Evolutionary conservation across 2,329 filamentous ascomycete species (phyloP).

Genomic region (Cordyceps fumosorosea): DNA sequence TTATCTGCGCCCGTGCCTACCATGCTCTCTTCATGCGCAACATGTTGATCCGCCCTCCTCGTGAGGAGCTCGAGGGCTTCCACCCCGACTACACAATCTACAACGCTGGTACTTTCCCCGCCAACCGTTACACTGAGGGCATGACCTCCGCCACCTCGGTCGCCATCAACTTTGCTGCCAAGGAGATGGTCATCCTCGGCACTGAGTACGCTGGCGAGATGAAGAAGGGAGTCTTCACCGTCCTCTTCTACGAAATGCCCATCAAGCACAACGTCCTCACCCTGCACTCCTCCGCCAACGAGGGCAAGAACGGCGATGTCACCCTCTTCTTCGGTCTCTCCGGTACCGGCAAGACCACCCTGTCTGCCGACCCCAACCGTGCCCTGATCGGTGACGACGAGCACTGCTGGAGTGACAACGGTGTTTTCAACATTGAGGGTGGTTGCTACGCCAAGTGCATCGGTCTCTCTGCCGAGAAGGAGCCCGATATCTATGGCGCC

Average conservation of each 20-base stretch:
- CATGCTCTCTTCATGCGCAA: conserved; percentile 99
- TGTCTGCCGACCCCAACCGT: conserved; percentile 95
- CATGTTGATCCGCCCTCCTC: conserved; percentile 94
- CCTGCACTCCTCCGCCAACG: conserved; percentile 96
- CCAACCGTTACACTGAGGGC: conserved; percentile 94
- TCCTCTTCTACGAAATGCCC: conserved; percentile 99
- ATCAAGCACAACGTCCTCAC: conserved; percentile 99
- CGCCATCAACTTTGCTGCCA: conserved; percentile 97
- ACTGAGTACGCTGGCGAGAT: conserved; percentile 85
- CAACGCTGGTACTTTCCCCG: conserved; percentile 97
- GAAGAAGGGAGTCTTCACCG: conserved; percentile 98
- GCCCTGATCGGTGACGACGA: conserved; percentile 96
- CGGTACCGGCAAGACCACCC: conserved; percentile 96
- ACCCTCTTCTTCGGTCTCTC: conserved; percentile 99
- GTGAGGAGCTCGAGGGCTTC: conserved; percentile 93
- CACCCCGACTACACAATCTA: conserved; percentile 99
- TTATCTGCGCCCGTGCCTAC: conserved; percentile 97
- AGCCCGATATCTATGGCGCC: conserved; percentile 94
- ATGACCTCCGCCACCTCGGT: conserved; percentile 99
- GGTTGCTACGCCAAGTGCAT: conserved; percentile 99
- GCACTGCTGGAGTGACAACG: conserved; percentile 97
- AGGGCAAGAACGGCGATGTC: conserved; percentile 89
- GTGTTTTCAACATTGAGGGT: conserved; percentile 99
- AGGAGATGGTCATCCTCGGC: conserved; percentile 99
- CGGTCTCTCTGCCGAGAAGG: conserved; percentile 95